A percentile compares a stretch with the other conserved stretches of the same genome.
Conservation (phyloP, 371 early-diverging fungal genomes). For the Mucor racemosus region DNA sequence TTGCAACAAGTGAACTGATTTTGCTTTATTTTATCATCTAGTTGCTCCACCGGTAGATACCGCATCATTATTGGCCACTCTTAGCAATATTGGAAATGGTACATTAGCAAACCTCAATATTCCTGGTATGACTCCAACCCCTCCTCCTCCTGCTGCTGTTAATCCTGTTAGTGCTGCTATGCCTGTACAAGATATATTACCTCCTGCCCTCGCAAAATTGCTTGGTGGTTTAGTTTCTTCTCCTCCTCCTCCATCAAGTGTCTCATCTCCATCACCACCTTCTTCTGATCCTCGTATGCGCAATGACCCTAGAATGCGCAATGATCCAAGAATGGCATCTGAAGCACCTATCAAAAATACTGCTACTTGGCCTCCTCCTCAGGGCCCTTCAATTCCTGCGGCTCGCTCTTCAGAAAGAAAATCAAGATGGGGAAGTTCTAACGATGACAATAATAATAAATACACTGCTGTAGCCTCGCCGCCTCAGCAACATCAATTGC, state of each 20-base stretch:
- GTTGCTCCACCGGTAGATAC: slow-evolving; percentile 36
- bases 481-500: slow-evolving; percentile 19
- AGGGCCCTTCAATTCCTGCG: slow-evolving; percentile 23
- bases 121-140: slow-evolving; percentile 17
- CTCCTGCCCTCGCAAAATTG: slow-evolving; percentile 43
- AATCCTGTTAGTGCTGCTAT: neutral
- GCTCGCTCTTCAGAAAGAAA: slow-evolving; percentile 16
- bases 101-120: slow-evolving; percentile 30
- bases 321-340: slow-evolving; percentile 5
- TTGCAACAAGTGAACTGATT: slow-evolving; percentile 5
- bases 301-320: slow-evolving; percentile 18
- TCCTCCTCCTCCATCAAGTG: slow-evolving; percentile 11
- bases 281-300: slow-evolving; percentile 15
- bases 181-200: slow-evolving; percentile 20
- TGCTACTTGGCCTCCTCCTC: slow-evolving; percentile 28
- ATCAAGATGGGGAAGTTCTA: slow-evolving; percentile 25
- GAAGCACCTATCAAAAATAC: slow-evolving; percentile 9
- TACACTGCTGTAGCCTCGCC: neutral
- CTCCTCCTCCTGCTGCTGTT: slow-evolving; percentile 1
- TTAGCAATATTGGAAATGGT: slow-evolving; percentile 38
- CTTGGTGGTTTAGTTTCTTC: slow-evolving; percentile 36
- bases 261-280: slow-evolving; percentile 13
- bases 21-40: neutral
- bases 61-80: slow-evolving; percentile 35
- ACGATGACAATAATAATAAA: slow-evolving; percentile 3